These are phyloP conservation scores for Alternaria brassicicola DNA, from an alignment of 2,329 filamentous ascomycete species.

Conservation along the genomic window DNA sequence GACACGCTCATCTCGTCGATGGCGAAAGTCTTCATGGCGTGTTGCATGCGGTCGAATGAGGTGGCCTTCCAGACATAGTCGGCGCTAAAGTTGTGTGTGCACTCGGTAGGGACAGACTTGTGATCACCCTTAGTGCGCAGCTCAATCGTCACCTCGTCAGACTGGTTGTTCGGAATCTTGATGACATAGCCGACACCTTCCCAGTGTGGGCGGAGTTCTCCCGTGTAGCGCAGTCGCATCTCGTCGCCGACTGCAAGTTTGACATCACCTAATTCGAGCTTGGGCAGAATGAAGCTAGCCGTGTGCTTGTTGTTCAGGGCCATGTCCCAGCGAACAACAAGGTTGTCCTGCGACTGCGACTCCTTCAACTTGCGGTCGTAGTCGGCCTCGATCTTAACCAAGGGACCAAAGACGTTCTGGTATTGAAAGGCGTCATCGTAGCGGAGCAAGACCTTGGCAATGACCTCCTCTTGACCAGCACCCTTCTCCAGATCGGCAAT, in stretches of 20 bases:
- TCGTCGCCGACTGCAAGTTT: conserved; percentile 98
- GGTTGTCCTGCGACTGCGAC: conserved; percentile 94
- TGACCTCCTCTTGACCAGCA: conserved; percentile 90
- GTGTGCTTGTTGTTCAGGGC: conserved; percentile 97
- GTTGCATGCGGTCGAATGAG: conserved; percentile 98
- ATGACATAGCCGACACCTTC: conserved; percentile 98
- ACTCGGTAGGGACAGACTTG: conserved; percentile 93
- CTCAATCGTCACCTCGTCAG: conserved; percentile 95
- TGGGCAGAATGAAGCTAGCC: conserved; percentile 92
- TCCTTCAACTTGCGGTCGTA: conserved; percentile 99
- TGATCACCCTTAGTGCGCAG: conserved; percentile 93
- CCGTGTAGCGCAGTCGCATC: conserved; percentile 96
- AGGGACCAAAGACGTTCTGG: conserved; percentile 95
- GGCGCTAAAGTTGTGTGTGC: conserved; percentile 96
- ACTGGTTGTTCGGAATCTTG: conserved; percentile 99
- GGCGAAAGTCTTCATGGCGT: conserved; percentile 98
- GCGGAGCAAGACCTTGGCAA: conserved; percentile 85
- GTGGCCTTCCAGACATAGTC: conserved; percentile 99
- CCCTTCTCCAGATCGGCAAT: conserved; percentile 91
- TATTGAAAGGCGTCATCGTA: conserved; percentile 99
- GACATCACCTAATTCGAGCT: conserved; percentile 96
- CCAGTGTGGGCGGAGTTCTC: conserved; percentile 89
- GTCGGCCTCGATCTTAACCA: conserved; percentile 99
- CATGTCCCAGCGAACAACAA: conserved; percentile 92
- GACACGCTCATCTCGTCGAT: conserved; percentile 98